Evolutionary conservation across 331 rosid genomes (phyloP), one percentile per base, ranked within the genome.

Genomic region (Rhamnella rubrinervis): DNA sequence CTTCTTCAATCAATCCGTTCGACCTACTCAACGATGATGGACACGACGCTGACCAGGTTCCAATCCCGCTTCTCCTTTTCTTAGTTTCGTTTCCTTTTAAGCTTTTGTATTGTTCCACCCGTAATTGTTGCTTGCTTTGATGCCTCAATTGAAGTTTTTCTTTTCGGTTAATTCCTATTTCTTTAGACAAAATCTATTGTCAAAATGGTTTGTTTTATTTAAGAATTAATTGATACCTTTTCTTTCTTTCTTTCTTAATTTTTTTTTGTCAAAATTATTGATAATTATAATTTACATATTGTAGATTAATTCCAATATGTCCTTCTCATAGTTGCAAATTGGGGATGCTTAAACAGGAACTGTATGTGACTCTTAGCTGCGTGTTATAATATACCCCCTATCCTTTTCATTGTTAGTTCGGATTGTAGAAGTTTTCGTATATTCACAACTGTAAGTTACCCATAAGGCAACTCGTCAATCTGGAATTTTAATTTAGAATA

Each of bases 1-100:
- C 8, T 19, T 39, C 96, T 71, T 75, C 86, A 26, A 41, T 89
- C 77, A 91, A 93, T 82, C 97, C 92, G 21, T 91, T 93, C 41
- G 92, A 87, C 81, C 92, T 89, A 19, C 96, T 93, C 68, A 77
- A 78, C 67, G 89, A 82, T 25, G 77, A 70, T 0, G 89, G 76
- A 49, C 78, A 75, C 44, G 88, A 80, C 39, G 71, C 63, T 19
- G 87, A 28, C 65, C 77, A 72, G 62, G 82, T 78, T 53, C 44
- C 1, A 10, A 5, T 71, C 25, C 19, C 40, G 1, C 26, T 1
- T 4, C 49, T 13, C 60, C 0, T 16, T 38, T 23, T 35, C 52
- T 41, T 19, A 21, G 20, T 67, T 51, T 52, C 17, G 16, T 44
- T 44, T 44, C 14, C 14, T 44, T 40, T 44, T 9, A 2, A 14